Conservation (phyloP, 2,329 filamentous ascomycete species). For the Clarireedia hainanense region DNA sequence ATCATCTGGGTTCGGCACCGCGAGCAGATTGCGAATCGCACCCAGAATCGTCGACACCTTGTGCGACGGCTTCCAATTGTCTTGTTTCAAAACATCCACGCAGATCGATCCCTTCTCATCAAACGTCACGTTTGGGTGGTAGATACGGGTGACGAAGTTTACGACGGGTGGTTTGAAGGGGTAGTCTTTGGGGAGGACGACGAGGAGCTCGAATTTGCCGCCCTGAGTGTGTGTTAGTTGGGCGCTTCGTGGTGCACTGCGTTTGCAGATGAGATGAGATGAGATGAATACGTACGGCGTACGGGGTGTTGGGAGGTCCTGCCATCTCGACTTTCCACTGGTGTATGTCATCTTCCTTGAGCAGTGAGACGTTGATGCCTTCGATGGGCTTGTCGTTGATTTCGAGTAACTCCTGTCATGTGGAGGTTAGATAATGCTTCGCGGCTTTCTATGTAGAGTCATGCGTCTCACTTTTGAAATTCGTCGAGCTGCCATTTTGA, state of each 20-base stretch:
- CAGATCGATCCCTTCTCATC: conserved; percentile 70
- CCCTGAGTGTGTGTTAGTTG: conserved; percentile 35
- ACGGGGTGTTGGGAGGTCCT: conserved; percentile 56
- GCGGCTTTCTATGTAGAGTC: background rate
- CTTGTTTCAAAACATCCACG: conserved; percentile 60
- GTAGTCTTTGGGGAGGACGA: conserved; percentile 62
- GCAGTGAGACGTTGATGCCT: conserved; percentile 48
- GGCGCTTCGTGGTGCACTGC: background rate
- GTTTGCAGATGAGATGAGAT: background rate
- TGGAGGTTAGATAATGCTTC: background rate
- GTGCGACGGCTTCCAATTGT: conserved; percentile 67
- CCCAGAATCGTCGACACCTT: conserved; percentile 58
- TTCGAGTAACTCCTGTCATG: conserved; percentile 50
- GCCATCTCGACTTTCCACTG: conserved; percentile 62
- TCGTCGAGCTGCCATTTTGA: conserved; percentile 25
- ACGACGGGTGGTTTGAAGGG: conserved; percentile 67
- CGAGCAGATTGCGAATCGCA: conserved; percentile 55
- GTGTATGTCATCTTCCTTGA: conserved; percentile 57
- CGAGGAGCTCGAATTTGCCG: conserved; percentile 57
- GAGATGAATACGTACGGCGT: conserved; percentile 44
- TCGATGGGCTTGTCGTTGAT: conserved; percentile 45
- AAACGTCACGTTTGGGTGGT: conserved; percentile 69
- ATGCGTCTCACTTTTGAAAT: conserved; percentile 20
- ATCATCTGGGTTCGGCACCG: conserved; percentile 63
- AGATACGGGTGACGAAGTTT: conserved; percentile 65